Evolutionary conservation across 257 asterid genomes (phyloP), one percentile per base, ranked within the genome.

Genomic region (Verbena officinalis): DNA sequence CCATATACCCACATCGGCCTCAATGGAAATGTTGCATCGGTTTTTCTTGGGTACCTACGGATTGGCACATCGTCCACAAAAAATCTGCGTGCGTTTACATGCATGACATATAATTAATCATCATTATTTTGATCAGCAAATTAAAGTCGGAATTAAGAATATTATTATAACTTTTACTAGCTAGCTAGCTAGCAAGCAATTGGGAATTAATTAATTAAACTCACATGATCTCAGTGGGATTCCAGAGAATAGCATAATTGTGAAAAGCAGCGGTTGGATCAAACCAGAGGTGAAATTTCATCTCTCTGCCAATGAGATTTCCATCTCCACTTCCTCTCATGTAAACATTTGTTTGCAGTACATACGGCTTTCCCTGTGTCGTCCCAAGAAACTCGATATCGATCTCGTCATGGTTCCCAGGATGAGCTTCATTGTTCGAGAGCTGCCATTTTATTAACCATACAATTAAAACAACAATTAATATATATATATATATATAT

Each of bases 371-470:
- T 33, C 78, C 89, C 55, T 59, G 67, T 17, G 95, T 88, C 1
- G 97, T 88, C 13, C 98, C 96, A 8, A 91, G 88, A 69, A 91
- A 91, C 74, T 88, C 96, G 1, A 91, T 81, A 52, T 88, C 97
- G 24, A 91, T 78, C 72, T 91, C 97, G 42, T 91, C 97, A 36
- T 90, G 97, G 72, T 82, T 53, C 10, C 97, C 97, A 1, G 93
- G 96, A 44, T 76, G 80, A 0, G 71, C 86, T 70, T 86, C 87
- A 15, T 62, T 77, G 64, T 91, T 88, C 4, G 97, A 88, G 22
- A 88, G 88, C 96, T 88, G 83, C 77, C 78, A 66, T 59, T 57
- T 24, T n/a, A n/a, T n/a, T 30, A 0, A 58, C 0, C 21, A 27
- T 27, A 27, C n/a, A n/a, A n/a, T n/a, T n/a, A n/a, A n/a, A n/a